Evolutionary conservation across 768 basidiomycete genomes (phyloP).

Genomic region (Calocera cornea): DNA sequence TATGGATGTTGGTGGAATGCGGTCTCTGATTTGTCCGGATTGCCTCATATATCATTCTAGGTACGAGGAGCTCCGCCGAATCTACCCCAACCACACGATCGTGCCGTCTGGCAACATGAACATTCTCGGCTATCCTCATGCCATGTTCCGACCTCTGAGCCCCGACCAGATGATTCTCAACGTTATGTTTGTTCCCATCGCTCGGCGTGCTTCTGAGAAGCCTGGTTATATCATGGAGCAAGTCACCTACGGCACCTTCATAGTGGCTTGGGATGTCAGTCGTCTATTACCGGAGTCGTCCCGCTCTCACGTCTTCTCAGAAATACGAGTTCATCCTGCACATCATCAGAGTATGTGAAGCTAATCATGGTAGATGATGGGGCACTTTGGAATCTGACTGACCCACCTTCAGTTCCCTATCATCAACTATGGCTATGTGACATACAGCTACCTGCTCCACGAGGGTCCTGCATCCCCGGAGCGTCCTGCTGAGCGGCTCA

Average conservation of each 20-base stretch:
- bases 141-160: slow-evolving; percentile 32
- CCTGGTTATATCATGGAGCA: slow-evolving; percentile 43
- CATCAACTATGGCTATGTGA: slow-evolving; percentile 15
- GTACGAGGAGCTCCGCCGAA: slow-evolving; percentile 38
- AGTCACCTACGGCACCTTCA: slow-evolving; percentile 43
- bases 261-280: slow-evolving; percentile 46
- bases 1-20: slow-evolving; percentile 33
- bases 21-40: background rate
- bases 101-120: slow-evolving; percentile 36
- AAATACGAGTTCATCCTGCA: slow-evolving; percentile 45
- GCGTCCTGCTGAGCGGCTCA: slow-evolving; percentile 36
- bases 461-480: slow-evolving; percentile 46
- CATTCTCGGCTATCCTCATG: slow-evolving; percentile 40
- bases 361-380: background rate
- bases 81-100: slow-evolving; percentile 51
- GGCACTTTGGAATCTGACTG: background rate
- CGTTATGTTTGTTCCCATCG: slow-evolving; percentile 36
- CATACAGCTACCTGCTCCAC: slow-evolving; percentile 42
- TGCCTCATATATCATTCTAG: slow-evolving; percentile 12
- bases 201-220: slow-evolving; percentile 29
- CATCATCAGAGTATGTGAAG: slow-evolving; percentile 33
- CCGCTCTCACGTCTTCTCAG: slow-evolving; percentile 24
- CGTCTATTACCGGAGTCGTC: background rate
- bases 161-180: slow-evolving; percentile 38
- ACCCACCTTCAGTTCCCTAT: slow-evolving; percentile 29